Evolutionary conservation across 1,139 yeast species (phyloP).

Genomic region (Hyphopichia fennica): DNA sequence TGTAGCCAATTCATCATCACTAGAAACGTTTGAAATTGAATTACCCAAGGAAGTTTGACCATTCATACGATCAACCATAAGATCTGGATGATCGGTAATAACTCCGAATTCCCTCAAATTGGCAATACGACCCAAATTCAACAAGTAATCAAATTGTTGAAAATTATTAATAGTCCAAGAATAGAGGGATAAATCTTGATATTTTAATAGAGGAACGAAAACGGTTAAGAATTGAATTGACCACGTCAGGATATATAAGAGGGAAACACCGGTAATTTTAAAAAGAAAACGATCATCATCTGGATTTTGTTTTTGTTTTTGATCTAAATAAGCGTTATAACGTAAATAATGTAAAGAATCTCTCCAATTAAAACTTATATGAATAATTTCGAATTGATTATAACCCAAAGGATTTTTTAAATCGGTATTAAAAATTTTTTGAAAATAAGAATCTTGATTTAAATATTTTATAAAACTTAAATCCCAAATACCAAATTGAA

Average conservation of each 20-base stretch:
- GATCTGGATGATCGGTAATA: conserved; percentile 60
- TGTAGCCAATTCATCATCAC: conserved; percentile 8
- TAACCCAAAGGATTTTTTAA: conserved; percentile 17
- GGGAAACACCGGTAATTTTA: conserved; percentile 38
- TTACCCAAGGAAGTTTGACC: conserved; percentile 1
- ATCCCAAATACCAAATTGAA: conserved; percentile 84
- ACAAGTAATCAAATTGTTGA: conserved; percentile 47
- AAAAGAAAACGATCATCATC: conserved; percentile 19
- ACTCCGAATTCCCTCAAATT: conserved; percentile 48
- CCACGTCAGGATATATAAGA: conserved; percentile 44
- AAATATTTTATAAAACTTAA: conserved; percentile 59
- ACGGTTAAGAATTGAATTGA: conserved; percentile 32
- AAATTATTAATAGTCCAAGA: conserved; percentile 80
- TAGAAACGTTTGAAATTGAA: not conserved
- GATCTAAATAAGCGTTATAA: conserved; percentile 38
- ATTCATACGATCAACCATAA: conserved; percentile 24
- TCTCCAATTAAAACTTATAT: conserved; percentile 38
- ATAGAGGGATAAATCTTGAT: conserved; percentile 54
- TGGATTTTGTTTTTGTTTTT: conserved; percentile 19
- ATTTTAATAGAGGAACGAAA: conserved; percentile 38
- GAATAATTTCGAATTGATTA: conserved; percentile 34
- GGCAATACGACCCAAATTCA: conserved; percentile 24
- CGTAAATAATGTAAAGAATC: conserved; percentile 33
- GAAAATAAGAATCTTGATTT: conserved; percentile 42
- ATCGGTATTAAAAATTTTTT: conserved; percentile 19